Percentiles rank a stretch among this genome's conserved stretches.
These are phyloP conservation scores for Pleurotus giganteus DNA, from an alignment of 768 basidiomycete species.

Conservation along the genomic window DNA sequence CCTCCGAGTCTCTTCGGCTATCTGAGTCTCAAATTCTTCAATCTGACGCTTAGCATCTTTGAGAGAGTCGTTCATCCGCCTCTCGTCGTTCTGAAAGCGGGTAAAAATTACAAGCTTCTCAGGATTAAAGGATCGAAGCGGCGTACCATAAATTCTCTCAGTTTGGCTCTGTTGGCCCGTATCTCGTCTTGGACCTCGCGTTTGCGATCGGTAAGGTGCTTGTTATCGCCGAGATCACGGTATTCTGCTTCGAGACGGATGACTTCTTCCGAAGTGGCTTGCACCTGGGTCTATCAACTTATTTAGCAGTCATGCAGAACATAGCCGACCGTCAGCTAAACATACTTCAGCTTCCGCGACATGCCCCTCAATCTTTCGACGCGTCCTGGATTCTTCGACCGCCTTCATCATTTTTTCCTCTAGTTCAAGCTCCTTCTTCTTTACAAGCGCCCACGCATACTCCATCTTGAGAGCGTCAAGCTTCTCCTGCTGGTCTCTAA, in stretches of 20 bases:
- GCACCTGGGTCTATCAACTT: constrained; percentile 25
- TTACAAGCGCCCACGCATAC: constrained; percentile 86
- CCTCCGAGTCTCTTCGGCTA: constrained; percentile 51
- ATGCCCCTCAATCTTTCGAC: constrained; percentile 37
- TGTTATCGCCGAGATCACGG: constrained; percentile 27
- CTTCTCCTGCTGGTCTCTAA: constrained; percentile 66
- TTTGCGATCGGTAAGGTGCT: constrained; percentile 33
- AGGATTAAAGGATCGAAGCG: constrained; percentile 1
- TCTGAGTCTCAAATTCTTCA: constrained; percentile 40
- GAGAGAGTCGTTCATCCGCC: constrained; percentile 42
- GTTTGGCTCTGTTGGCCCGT: constrained; percentile 39
- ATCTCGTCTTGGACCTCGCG: constrained; percentile 46
- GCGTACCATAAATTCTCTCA: constrained; percentile 47
- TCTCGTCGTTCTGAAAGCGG: constrained; percentile 44
- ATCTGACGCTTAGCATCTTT: constrained; percentile 32
- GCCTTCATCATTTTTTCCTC: constrained; percentile 32
- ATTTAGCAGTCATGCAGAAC: too few species aligned
- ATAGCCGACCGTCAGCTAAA: too few species aligned
- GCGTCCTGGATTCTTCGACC: constrained; percentile 29
- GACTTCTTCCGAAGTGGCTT: constrained; percentile 29
- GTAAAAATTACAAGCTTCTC: too few species aligned
- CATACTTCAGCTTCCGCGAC: constrained; percentile 33
- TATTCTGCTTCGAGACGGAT: constrained; percentile 27
- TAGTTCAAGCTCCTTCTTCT: constrained; percentile 59
- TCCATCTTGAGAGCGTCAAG: constrained; percentile 73